Evolutionary conservation across 306 rosid species (phyloP).

Genomic region (Geum urbanum): DNA sequence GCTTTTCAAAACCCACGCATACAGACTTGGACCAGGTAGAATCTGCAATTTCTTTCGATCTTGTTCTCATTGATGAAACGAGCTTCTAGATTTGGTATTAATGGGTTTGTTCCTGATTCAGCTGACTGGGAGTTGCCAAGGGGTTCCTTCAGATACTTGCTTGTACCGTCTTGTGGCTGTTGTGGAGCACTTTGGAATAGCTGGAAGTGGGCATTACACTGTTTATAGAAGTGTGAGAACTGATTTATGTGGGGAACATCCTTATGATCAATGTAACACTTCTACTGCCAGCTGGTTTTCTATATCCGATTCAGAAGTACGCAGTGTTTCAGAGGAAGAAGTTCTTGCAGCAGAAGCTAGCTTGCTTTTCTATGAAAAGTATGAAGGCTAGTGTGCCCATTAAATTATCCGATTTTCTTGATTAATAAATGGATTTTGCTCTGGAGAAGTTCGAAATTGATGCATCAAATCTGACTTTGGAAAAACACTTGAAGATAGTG

Average conservation of each 20-base stretch:
- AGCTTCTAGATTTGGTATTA: background rate
- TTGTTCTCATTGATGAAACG: background rate
- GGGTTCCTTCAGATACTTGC: conserved; percentile 38
- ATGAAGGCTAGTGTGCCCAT: conserved; percentile 16
- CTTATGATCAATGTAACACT: conserved; percentile 25
- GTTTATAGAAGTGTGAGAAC: conserved; percentile 58
- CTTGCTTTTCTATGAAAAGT: conserved; percentile 84
- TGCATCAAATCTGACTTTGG: background rate
- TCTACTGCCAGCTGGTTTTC: conserved; percentile 51
- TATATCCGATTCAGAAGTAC: conserved; percentile 79
- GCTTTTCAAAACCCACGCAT: conserved; percentile 36
- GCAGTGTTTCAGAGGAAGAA: conserved; percentile 53
- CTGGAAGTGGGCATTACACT: conserved; percentile 92
- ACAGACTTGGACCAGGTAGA: conserved; percentile 37
- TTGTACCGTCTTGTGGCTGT: conserved; percentile 70
- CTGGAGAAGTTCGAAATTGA: background rate
- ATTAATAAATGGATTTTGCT: background rate
- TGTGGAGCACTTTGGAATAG: conserved; percentile 80
- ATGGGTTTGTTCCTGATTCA: conserved; percentile 28
- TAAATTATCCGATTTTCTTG: background rate
- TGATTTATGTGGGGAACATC: conserved; percentile 27
- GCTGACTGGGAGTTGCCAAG: conserved; percentile 33
- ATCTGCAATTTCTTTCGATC: background rate
- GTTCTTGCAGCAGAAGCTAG: conserved; percentile 85
- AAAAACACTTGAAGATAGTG: background rate